phyloP scores from a whole-genome alignment of 805 yeast species.

The Suhomyces tanzawaensis region DNA sequence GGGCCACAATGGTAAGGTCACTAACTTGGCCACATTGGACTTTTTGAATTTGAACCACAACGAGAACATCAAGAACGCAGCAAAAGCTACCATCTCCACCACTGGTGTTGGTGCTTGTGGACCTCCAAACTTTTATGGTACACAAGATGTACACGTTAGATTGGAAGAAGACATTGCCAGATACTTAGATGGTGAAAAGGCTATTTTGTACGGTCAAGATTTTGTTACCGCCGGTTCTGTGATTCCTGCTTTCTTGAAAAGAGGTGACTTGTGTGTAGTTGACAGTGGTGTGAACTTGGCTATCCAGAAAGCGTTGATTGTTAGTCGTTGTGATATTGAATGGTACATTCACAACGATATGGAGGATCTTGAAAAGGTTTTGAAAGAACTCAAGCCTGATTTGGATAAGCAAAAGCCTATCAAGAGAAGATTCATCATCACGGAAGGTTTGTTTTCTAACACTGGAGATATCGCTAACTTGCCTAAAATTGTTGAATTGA shows the following conservation, averaged over 20 bases:
- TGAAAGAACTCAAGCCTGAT: conserved; percentile 58
- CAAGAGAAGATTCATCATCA: conserved; percentile 86
- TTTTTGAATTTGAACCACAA: conserved; percentile 60
- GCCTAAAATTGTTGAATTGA: conserved; percentile 65
- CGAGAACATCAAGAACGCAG: conserved; percentile 47
- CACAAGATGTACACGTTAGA: conserved; percentile 84
- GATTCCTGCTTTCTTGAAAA: conserved; percentile 87
- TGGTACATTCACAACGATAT: conserved; percentile 87
- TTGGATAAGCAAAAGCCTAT: conserved; percentile 66
- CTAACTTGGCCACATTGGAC: conserved; percentile 72
- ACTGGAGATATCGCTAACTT: conserved; percentile 79
- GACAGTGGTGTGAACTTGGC: conserved; percentile 76
- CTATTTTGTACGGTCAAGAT: conserved; percentile 91
- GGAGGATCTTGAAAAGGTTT: conserved; percentile 71
- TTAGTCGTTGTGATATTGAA: conserved; percentile 82
- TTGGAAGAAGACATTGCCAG: conserved; percentile 72
- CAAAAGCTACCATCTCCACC: conserved; percentile 55
- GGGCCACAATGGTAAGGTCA: conserved; percentile 32
- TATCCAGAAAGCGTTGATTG: conserved; percentile 81
- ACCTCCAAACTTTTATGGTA: conserved; percentile 96
- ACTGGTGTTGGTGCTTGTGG: conserved; percentile 98
- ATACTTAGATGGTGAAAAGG: conserved; percentile 73
- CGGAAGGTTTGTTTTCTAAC: conserved; percentile 85
- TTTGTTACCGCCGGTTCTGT: conserved; percentile 83
- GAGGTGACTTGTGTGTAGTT: conserved; percentile 90